A percentile compares a stretch with the other conserved stretches of the same genome.
Evolutionary conservation across 1,139 yeast genomes (phyloP).

Genomic region (Saccharomycopsis hybrid): DNA sequence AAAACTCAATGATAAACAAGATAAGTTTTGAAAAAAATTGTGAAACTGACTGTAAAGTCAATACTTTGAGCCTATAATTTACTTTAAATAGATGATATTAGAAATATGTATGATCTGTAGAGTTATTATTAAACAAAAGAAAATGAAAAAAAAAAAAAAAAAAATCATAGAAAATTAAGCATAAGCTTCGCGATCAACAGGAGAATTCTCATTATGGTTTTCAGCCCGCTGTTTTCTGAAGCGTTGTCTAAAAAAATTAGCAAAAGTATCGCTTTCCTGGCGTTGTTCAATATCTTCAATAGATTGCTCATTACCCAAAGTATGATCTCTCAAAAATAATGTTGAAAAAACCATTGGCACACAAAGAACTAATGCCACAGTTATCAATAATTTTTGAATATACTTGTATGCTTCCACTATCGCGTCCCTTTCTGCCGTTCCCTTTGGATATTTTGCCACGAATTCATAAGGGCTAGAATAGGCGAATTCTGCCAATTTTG

Average conservation of each 20-base stretch:
- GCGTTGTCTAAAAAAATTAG: background rate
- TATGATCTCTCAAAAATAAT: slow-evolving; percentile 50
- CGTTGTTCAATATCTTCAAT: slow-evolving; percentile 21
- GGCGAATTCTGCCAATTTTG: slow-evolving; percentile 42
- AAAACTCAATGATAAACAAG: too few relatives aligned
- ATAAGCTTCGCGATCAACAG: too few relatives aligned
- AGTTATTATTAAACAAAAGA: too few relatives aligned
- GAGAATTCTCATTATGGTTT: too few relatives aligned
- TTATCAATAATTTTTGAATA: slow-evolving; percentile 51
- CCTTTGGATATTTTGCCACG: slow-evolving; percentile 46
- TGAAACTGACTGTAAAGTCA: too few relatives aligned
- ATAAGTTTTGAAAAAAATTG: too few relatives aligned
- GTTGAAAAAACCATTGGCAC: slow-evolving; percentile 44
- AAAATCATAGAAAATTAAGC: too few relatives aligned
- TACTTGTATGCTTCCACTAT: slow-evolving; percentile 53
- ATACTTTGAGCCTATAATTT: too few relatives aligned
- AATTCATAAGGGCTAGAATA: slow-evolving; percentile 49
- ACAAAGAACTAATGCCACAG: slow-evolving; percentile 51
- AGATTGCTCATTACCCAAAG: slow-evolving; percentile 30
- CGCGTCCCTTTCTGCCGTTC: slow-evolving; percentile 49
- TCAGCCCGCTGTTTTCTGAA: too few relatives aligned
- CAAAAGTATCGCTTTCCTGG: background rate
- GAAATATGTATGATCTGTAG: too few relatives aligned
- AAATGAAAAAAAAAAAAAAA: too few relatives aligned
- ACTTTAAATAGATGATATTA: too few relatives aligned